These are phyloP conservation scores for Selaginella tamariscina DNA, from an alignment of 75 land plant genomes.

Conservation along the genomic window DNA sequence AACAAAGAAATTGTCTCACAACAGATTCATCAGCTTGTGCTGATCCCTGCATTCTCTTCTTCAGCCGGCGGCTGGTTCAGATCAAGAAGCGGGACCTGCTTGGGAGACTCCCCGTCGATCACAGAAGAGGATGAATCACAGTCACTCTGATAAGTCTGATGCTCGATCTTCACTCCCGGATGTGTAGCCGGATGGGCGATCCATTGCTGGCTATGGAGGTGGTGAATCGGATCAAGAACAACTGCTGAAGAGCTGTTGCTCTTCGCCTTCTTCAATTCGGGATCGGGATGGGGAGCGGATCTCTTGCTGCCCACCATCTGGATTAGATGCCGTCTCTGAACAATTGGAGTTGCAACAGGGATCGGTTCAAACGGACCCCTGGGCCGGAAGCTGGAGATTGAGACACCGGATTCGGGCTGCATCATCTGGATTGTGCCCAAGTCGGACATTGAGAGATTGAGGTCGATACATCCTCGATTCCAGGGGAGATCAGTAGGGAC, in stretches of 20 bases:
- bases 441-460: background rate
- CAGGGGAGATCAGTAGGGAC: background rate
- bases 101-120: background rate
- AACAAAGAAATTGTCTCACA: too few relatives aligned
- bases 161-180: too few relatives aligned
- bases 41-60: background rate
- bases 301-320: background rate
- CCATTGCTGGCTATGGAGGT: background rate
- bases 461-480: background rate
- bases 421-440: background rate
- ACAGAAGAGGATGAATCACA: background rate
- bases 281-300: background rate
- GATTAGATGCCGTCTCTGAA: too few relatives aligned
- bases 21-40: background rate
- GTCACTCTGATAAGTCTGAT: background rate
- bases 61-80: background rate
- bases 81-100: background rate
- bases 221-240: background rate
- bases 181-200: too few relatives aligned
- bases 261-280: background rate
- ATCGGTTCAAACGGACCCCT: background rate
- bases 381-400: background rate
- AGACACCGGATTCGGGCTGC: background rate
- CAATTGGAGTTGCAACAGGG: background rate
- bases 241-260: background rate